Percentiles rank a stretch among this genome's conserved stretches.
Conservation (phyloP, 495 filamentous ascomycete species). For the Schizothecium vesticola region DNA sequence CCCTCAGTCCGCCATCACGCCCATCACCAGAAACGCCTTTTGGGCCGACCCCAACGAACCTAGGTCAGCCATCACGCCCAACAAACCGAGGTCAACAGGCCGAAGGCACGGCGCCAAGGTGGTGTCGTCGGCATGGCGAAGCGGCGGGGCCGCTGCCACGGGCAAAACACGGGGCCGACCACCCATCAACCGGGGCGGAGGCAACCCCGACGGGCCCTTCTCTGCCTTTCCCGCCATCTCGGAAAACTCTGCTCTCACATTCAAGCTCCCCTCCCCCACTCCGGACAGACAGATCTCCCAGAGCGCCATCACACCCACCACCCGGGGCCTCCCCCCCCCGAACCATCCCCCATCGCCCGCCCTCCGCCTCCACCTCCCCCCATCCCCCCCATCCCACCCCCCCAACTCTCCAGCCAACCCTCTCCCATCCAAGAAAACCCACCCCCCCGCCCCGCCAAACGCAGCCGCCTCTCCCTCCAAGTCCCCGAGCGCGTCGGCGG, state of each 20-base stretch:
- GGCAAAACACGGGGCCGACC: slow-evolving; percentile 82
- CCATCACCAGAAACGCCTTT: slow-evolving; percentile 24
- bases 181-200: slow-evolving; percentile 59
- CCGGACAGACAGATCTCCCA: slow-evolving; percentile 25
- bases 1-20: slow-evolving; percentile 29
- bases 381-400: slow-evolving; percentile 18
- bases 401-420: slow-evolving; percentile 22
- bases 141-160: slow-evolving; percentile 54
- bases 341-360: slow-evolving; percentile 2
- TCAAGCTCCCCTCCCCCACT: slow-evolving; percentile 33
- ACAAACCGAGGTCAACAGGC: slow-evolving; percentile 63
- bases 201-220: slow-evolving; percentile 68
- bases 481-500: slow-evolving; percentile 71
- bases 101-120: slow-evolving; percentile 84
- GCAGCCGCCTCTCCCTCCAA: slow-evolving; percentile 66
- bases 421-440: slow-evolving; percentile 23
- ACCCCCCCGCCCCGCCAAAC: slow-evolving; percentile 35
- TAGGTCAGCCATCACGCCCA: slow-evolving; percentile 72
- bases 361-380: slow-evolving; percentile 14
- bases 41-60: slow-evolving; percentile 34
- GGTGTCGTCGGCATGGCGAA: slow-evolving; percentile 93
- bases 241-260: slow-evolving; percentile 15
- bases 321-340: slow-evolving; percentile 10
- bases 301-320: slow-evolving; percentile 26
- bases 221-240: slow-evolving; percentile 80